Evolutionary conservation across 1,139 yeast species (phyloP), one percentile per base, ranked within the genome.

Genomic region (Candida sp.): DNA sequence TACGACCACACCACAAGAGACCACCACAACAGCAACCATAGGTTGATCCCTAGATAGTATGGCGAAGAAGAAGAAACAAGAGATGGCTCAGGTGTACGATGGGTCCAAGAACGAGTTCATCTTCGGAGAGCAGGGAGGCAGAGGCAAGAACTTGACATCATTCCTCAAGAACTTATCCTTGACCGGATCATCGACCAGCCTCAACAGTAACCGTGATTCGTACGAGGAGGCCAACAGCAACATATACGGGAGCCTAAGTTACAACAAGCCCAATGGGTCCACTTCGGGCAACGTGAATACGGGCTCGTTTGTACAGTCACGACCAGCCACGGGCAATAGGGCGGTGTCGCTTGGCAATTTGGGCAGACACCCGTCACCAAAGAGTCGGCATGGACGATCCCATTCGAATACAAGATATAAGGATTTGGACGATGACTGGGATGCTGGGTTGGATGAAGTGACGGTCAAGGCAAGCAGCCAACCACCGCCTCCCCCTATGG

Each of bases 401-500:
- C 50, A 42, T 33, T 51, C 58, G 23, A 51, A 31, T 17, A 55
- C 60, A 35, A 63, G 68, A 50, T 85, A 83, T 58, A 71, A 81
- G 23, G 96, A 90, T 62, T 68, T 85, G 46, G 97, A 91, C 64
- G 96, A 89, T 61, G 97, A 91, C 67, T 92, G 97, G 98, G 93
- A 91, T 64, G 96, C 96, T 4, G 88, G 85, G 38, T 77, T 91
- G 43, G 91, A 88, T 56, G 88, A 77, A 56, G 72, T 63, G 8
- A 53, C 62, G 47, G 35, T 44, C 9, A 41, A 42, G 23, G 31
- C 48, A 23, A 23, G 47, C 33, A 48, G 46, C 28, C 17, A 28
- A 28, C 50, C 47, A 52, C 49, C 54, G 54, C 55, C 58, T 28
- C 39, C 46, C 11, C 68, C 70, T 2, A 63, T 77, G 56, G 56